A percentile compares a stretch with the other conserved stretches of the same genome.
Conservation (phyloP, 306 rosid species). For the peach (Prunus persica) region DNA sequence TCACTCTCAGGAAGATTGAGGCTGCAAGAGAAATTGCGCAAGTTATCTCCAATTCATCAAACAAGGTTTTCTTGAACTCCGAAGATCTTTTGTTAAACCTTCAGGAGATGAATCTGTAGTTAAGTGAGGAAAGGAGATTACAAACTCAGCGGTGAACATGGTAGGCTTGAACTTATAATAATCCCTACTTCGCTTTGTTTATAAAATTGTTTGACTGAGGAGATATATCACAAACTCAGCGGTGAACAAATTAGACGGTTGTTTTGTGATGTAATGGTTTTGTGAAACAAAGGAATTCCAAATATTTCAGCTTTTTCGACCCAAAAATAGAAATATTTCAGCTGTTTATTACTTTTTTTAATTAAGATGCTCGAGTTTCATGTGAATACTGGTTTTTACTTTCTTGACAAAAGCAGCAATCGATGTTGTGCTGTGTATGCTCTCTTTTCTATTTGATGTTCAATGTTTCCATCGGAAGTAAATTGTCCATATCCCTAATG, state of each 20-base stretch:
- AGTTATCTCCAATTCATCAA: conserved; percentile 53
- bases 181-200: not conserved
- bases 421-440: not conserved
- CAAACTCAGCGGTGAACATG: not conserved
- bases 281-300: not conserved
- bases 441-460: not conserved
- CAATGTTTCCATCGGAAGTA: not conserved
- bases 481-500: not conserved
- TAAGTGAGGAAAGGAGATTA: conserved; percentile 28
- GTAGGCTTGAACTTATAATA: not conserved
- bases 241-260: not conserved
- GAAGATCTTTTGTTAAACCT: conserved; percentile 71
- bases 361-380: not conserved
- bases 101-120: conserved; percentile 53
- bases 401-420: not conserved
- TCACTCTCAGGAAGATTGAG: conserved; percentile 80
- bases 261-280: not conserved
- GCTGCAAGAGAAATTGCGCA: conserved; percentile 87
- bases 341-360: not conserved
- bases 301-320: not conserved
- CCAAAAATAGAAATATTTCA: not conserved
- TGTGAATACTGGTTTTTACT: not conserved
- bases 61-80: conserved; percentile 63
- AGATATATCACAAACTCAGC: not conserved
- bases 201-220: not conserved